Conservation (phyloP, 306 rosid species). For the Psophocarpus tetragonolobus region DNA sequence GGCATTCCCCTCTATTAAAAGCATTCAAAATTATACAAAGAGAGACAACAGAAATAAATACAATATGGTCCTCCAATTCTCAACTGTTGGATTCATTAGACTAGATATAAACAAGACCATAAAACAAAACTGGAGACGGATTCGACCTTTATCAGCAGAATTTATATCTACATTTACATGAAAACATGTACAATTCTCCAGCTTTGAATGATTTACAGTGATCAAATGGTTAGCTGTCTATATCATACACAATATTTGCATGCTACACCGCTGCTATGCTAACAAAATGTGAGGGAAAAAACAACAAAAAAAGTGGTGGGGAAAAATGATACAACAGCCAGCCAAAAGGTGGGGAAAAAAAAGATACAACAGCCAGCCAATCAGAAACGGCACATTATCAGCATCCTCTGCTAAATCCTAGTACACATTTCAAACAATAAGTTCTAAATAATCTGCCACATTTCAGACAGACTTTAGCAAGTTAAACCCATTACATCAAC, state of each 20-base stretch:
- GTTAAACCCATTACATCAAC: conserved; percentile 74
- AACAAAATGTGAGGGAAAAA: conserved; percentile 27
- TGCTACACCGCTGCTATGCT: conserved; percentile 43
- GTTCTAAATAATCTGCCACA: conserved; percentile 56
- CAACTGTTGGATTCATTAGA: neutral
- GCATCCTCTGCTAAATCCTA: conserved; percentile 75
- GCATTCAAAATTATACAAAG: neutral
- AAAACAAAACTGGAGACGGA: conserved; percentile 32
- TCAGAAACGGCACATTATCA: conserved; percentile 57
- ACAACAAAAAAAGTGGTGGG: conserved; percentile 18
- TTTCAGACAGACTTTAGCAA: conserved; percentile 58
- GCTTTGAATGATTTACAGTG: conserved; percentile 41
- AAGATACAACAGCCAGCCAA: conserved; percentile 69
- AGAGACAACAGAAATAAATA: neutral
- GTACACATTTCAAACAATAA: conserved; percentile 65
- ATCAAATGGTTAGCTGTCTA: conserved; percentile 65
- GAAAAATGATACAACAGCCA: conserved; percentile 58
- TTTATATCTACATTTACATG: conserved; percentile 42
- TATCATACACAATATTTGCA: conserved; percentile 48
- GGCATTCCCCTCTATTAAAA: neutral
- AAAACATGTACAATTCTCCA: conserved; percentile 54
- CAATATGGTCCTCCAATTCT: neutral
- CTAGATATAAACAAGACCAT: neutral
- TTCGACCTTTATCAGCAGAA: conserved; percentile 8
- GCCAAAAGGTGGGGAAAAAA: conserved; percentile 40